These are phyloP conservation scores for Acmispon strigosus DNA, from an alignment of 306 rosid genomes.

Conservation along the genomic window DNA sequence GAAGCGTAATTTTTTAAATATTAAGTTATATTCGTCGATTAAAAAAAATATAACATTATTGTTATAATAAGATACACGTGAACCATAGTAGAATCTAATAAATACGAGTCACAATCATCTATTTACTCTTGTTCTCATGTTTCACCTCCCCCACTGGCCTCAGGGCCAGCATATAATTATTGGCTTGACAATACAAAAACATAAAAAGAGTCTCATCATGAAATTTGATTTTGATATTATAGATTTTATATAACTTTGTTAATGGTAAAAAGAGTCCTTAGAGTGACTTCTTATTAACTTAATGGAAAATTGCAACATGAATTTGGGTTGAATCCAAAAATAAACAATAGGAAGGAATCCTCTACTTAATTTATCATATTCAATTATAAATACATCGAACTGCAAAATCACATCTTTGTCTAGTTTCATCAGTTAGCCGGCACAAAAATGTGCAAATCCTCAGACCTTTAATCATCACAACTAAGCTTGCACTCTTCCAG, in stretches of 20 bases:
- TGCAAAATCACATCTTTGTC: conserved; percentile 14
- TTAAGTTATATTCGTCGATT: too few species aligned
- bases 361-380: conserved; percentile 19
- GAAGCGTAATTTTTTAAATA: too few species aligned
- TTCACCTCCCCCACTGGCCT: too few species aligned
- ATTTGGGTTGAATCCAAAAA: background rate
- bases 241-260: background rate
- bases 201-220: background rate
- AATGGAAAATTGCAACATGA: background rate
- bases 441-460: conserved; percentile 26
- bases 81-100: too few species aligned
- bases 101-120: too few species aligned
- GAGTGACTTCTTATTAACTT: too few species aligned
- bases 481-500: conserved; percentile 9
- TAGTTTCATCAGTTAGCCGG: conserved; percentile 24
- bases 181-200: too few species aligned
- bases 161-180: too few species aligned
- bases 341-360: conserved; percentile 13
- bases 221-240: background rate
- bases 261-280: too few species aligned
- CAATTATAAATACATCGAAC: conserved; percentile 26
- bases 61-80: too few species aligned
- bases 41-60: too few species aligned
- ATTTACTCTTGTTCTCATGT: too few species aligned
- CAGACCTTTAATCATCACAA: conserved; percentile 25